Base-by-base conservation (phyloP, 1,284 basidiomycete species). In the Exobasidium rhododendri region DNA sequence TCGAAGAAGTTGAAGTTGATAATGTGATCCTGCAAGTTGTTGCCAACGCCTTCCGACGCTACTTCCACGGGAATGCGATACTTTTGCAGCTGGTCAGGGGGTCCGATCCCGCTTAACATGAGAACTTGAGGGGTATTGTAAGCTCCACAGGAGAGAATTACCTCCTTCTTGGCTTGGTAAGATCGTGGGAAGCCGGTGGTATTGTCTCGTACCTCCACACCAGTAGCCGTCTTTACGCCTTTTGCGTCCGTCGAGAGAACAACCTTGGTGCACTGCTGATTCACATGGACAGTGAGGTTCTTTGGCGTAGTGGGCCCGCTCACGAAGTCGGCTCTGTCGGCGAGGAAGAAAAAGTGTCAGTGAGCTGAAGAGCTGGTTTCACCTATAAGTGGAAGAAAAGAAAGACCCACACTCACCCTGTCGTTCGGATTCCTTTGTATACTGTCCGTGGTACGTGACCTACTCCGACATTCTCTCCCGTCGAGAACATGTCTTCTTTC, bases 11-110 rank as follows among this genome's bases (percentile, higher is more conserved):
- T 54, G 24, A 54, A 54, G 24, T 31, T 40, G 51, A 54, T 54
- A 7, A 54, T 54, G 60, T 85, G 85, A 59, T 85, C 85, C 58
- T 84, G 84, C 7, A 84, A 73, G 68, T 86, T 85, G 65, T 81
- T 80, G 4, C 85, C 85, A 1, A 85, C 84, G 2, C 83, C 83
- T 5, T 82, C 81, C 13, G 85, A 79, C 29, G 83, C 77, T 30
- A 68, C 13, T 4, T 45, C 51, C 44, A 63, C 62, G 29, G 67
- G 29, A 29, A 73, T 58, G 11, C 65, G 67, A 2, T 62, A 63
- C 3, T 59, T 44, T 44, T 64, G 53, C 59, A 73, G 63, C 1
- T 71, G 51, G 5, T 62, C 63, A 2, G 60, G 52, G 13, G 59
- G 58, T 53, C 72, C 72, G 54, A 74, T 68, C 24, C 72, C 72